Base-by-base conservation (phyloP, 352 stramenopile genomes). In the Pythium oligandrum region DNA sequence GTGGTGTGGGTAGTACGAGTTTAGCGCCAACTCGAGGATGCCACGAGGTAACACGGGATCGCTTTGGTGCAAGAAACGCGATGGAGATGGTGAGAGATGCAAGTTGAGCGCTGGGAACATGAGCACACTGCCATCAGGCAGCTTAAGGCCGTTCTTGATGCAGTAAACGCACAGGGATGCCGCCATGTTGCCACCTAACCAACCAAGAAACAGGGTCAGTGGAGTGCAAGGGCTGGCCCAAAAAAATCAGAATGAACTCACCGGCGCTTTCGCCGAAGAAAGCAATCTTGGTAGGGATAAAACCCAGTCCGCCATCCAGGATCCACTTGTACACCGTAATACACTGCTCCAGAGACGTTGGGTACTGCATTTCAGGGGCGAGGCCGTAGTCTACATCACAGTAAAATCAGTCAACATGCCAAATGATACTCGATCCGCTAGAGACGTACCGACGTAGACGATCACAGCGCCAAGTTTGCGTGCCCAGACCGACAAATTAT, bases 21-120 rank as follows among this genome's bases (percentile, higher is more conserved):
- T 93, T 33, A 93, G 71, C 37, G 85, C 73, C 35, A 91, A 58
- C 55, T 93, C 79, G 17, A 96, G 55, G 42, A 96, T 84, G 10
- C 83, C 70, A 6, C 83, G 82, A 26, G 87, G 87, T 6, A 96
- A 55, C 34, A 96, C 75, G 0, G 87, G 87, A 45, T 95, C 87
- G 48, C 81, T 94, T 52, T 95, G 82, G 65, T 95, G 87, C 40
- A 96, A 58, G 48, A 93, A 94, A 4, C 87, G 80, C 9, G 83
- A 95, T 26, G 87, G 87, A 30, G 84, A 95, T 6, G 87, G 85
- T 52, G 83, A 93, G 48, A 94, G 57, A 57, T 94, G 83, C 61
- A 96, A 64, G 48, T 96, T 95, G 7, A 97, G 75, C 34, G 87
- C 86, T n/a, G 86, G 88, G 56, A 95, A 95, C 73, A 92, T 92